A percentile compares a stretch with the other conserved stretches of the same genome.
These are phyloP conservation scores for Rhazya stricta DNA, from an alignment of 257 asterid species.

Conservation along the genomic window DNA sequence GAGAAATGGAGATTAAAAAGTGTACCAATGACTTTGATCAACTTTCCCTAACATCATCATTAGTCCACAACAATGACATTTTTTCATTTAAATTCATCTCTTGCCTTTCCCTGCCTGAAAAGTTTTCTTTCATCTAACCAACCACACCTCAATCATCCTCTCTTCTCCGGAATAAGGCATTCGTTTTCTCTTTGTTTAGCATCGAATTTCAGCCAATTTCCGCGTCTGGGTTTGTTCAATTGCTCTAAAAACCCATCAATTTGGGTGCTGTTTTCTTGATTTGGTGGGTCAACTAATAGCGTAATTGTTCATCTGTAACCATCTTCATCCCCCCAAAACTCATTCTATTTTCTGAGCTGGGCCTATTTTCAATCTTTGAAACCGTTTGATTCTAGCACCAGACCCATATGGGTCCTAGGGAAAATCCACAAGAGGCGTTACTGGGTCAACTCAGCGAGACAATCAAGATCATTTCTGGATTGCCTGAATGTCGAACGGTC, in stretches of 20 bases:
- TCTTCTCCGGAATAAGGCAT: not conserved
- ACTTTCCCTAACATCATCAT: not conserved
- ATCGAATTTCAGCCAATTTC: constrained; percentile 11
- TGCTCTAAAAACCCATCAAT: constrained; percentile 3
- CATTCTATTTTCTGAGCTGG: constrained; percentile 13
- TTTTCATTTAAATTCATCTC: not conserved
- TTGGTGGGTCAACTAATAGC: constrained; percentile 16
- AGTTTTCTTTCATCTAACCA: not conserved
- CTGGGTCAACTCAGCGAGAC: constrained; percentile 60
- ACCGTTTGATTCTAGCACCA: constrained; percentile 25
- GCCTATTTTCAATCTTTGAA: constrained; percentile 10
- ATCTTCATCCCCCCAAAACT: constrained; percentile 4
- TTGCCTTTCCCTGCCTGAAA: constrained; percentile 5
- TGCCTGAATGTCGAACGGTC: constrained; percentile 75
- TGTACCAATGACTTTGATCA: not conserved
- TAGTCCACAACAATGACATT: not conserved
- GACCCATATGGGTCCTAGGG: constrained; percentile 39
- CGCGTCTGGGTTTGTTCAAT: constrained; percentile 1
- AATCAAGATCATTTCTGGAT: constrained; percentile 43
- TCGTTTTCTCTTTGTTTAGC: constrained; percentile 1
- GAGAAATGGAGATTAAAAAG: not conserved
- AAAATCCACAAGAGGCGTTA: constrained; percentile 31
- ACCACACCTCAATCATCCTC: not conserved
- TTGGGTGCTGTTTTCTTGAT: not conserved
- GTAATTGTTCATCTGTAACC: not conserved